Evolutionary conservation across 257 asterid species (phyloP), one percentile per base, ranked within the genome.

Genomic region (Galeopsis tetrahit): DNA sequence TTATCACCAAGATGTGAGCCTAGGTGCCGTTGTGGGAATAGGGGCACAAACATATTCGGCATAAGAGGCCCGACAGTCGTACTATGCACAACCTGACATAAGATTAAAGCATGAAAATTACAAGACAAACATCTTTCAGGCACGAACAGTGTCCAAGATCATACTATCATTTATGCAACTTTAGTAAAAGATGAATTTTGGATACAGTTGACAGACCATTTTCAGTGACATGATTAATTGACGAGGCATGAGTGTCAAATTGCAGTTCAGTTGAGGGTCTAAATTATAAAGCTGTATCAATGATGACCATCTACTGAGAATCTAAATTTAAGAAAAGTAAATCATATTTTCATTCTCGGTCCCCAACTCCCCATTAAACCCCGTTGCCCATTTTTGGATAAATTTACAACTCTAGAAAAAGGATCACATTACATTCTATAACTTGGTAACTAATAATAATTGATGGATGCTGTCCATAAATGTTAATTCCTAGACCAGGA

Each of bases 401-500:
- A 48, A 35, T 17, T 34, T 36, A 72, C 49, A 64, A 64, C 14
- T 11, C 64, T 58, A 5, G 8, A 35, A 39, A n/a, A 46, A 9
- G 15, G 21, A 52, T 21, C 36, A 15, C 40, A 66, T 44, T 10
- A 58, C 63, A 9, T 32, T 8, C n/a, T 35, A 10, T 58, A 79
- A 90, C 96, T 69, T 85, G 96, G 53, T 88, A 86, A 64, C 85
- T 82, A 52, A 90, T 80, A 21, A 90, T 84, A 70, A 90, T 73
- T 33, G 97, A 91, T 46, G 84, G 96, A 34, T 90, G 91, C 39
- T 85, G 96, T 66, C 90, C 97, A 70, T 82, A 88, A 86, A 88
- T 74, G 87, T 83, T 53, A 81, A 93, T 70, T 88, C 95, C 93
- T 11, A 88, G 55, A 76, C 96, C 96, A 51, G 91, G 91, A 81